phyloP scores from a whole-genome alignment of 2,329 filamentous ascomycete species.

The Microascus cirrosus region DNA sequence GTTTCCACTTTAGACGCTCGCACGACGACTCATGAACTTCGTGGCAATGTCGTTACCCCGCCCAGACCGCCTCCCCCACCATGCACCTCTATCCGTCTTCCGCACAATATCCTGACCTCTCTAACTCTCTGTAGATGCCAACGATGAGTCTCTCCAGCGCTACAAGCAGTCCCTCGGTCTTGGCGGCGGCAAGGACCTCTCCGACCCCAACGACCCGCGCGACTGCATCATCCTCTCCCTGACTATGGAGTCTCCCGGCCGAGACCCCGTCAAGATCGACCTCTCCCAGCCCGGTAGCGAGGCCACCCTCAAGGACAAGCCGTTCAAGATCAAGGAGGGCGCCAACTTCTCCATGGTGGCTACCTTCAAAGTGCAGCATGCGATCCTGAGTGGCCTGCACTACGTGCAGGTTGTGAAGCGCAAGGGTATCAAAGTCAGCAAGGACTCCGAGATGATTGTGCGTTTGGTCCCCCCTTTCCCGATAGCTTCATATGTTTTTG shows the following conservation, averaged over 20 bases:
- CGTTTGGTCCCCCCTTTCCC: conserved; percentile 21
- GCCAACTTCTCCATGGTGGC: conserved; percentile 90
- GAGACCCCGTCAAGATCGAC: conserved; percentile 79
- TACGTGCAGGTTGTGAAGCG: conserved; percentile 92
- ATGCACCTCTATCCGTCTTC: background rate
- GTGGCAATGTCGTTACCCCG: background rate
- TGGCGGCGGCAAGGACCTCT: conserved; percentile 59
- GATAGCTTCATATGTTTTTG: background rate
- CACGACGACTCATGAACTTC: background rate
- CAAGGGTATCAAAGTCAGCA: conserved; percentile 76
- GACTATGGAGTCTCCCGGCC: conserved; percentile 75
- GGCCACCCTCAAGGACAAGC: conserved; percentile 71
- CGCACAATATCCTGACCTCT: background rate
- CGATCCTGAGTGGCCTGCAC: conserved; percentile 89
- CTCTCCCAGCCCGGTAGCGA: conserved; percentile 65
- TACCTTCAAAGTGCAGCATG: conserved; percentile 90
- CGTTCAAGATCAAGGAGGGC: conserved; percentile 96
- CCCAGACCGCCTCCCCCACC: background rate
- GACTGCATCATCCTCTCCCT: conserved; percentile 91
- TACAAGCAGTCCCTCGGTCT: conserved; percentile 97
- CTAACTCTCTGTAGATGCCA: conserved; percentile 32
- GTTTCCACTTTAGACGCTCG: background rate
- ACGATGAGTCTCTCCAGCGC: conserved; percentile 89
- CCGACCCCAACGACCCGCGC: conserved; percentile 70
- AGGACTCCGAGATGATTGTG: conserved; percentile 98